Evolutionary conservation across 2,329 filamentous ascomycete genomes (phyloP).

Genomic region (Aspergillus neotritici): DNA sequence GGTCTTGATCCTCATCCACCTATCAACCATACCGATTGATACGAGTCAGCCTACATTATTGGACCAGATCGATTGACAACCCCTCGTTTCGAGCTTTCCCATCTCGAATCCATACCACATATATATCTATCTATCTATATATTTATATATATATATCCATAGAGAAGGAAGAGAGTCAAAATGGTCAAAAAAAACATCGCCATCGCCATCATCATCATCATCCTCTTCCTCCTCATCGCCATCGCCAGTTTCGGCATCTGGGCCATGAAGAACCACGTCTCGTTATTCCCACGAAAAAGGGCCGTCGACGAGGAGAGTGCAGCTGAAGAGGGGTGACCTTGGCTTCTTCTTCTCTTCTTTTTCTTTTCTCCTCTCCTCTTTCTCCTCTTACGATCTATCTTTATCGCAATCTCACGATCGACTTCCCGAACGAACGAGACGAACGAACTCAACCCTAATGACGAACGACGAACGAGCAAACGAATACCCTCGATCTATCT

Average conservation of each 20-base stretch:
- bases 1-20: not conserved
- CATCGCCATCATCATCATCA: slow-evolving; percentile 47
- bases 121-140: not conserved
- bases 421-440: too few species aligned
- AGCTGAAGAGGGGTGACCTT: slow-evolving; percentile 12
- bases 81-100: not conserved
- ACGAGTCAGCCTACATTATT: not conserved
- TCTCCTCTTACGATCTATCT: not conserved
- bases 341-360: too few species aligned
- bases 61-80: not conserved
- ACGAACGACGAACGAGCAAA: too few species aligned
- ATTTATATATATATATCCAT: not conserved
- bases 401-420: not conserved
- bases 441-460: too few species aligned
- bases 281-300: slow-evolving; percentile 25
- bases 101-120: not conserved
- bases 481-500: too few species aligned
- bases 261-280: slow-evolving; percentile 28
- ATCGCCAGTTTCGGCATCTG: slow-evolving; percentile 37
- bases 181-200: slow-evolving; percentile 44
- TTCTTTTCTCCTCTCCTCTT: not conserved
- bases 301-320: slow-evolving; percentile 30
- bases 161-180: slow-evolving; percentile 6
- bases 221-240: slow-evolving; percentile 44
- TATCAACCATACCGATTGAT: not conserved